Evolutionary conservation across 805 yeast species (phyloP).

Genomic region (Groenewaldozyma salmanticensis): DNA sequence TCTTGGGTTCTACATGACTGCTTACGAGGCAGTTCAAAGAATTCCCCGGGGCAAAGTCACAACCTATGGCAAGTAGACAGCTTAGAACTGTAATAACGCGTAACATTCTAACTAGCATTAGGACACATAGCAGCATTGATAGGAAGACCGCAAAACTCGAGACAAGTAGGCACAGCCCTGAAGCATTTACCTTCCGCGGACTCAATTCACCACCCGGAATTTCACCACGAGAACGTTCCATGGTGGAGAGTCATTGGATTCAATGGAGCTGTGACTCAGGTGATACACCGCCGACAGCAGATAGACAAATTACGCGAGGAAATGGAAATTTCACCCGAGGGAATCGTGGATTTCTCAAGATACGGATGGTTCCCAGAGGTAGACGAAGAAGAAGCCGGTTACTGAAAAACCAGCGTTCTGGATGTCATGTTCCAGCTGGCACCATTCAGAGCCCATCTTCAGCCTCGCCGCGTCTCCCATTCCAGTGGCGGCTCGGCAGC

Average conservation of each 20-base stretch:
- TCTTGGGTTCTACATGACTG: slow-evolving; percentile 49
- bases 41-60: slow-evolving; percentile 60
- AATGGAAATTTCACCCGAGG: slow-evolving; percentile 24
- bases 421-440: no score
- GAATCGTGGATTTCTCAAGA: slow-evolving; percentile 33
- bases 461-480: no score
- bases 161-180: slow-evolving; percentile 67
- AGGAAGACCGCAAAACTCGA: slow-evolving; percentile 52
- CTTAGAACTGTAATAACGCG: neutral
- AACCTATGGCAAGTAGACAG: slow-evolving; percentile 43
- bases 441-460: no score
- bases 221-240: slow-evolving; percentile 39
- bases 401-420: no score
- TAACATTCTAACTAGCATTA: slow-evolving; percentile 6
- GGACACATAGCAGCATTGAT: slow-evolving; percentile 62
- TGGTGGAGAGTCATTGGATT: slow-evolving; percentile 76
- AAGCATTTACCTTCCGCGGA: slow-evolving; percentile 36
- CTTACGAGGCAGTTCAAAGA: slow-evolving; percentile 41
- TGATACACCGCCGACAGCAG: slow-evolving; percentile 36
- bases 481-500: no score
- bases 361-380: slow-evolving; percentile 63
- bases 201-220: slow-evolving; percentile 13
- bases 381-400: no score
- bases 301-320: slow-evolving; percentile 37
- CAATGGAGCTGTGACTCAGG: slow-evolving; percentile 51